Base-by-base conservation (phyloP, 2,329 filamentous ascomycete species). In the Colletotrichum navitas region DNA sequence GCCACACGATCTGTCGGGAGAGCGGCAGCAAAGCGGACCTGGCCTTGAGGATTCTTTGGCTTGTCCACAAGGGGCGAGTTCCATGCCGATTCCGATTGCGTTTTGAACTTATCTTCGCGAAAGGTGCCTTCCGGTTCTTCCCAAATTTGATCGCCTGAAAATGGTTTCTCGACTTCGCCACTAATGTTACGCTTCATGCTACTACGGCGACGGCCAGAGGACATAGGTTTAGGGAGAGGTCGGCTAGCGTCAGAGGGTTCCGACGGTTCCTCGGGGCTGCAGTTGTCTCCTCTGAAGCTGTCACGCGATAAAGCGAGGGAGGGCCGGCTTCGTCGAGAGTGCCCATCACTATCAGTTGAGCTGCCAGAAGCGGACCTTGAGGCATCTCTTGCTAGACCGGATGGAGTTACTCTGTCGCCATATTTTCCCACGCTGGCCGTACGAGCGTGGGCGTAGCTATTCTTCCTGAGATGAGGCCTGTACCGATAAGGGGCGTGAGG, bases 71-170 rank as follows among this genome's bases (percentile, higher is more conserved):
- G 39, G 12, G 73, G 68, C n/a, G 66, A 43, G 24, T 54, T 61
- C 2, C 51, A 39, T 26, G 36, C 26, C 45, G 29, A 16, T 39
- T 39, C 41, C n/a, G 51, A 34, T 18, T 52, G 36, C 12, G 54
- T 21, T 52, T 74, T 34, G 67, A 74, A 78, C 71, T 78, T 74
- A 75, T 76, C 68, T 69, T 74, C 75, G 18, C 77, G 77, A 3
- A 78, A 66, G 64, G 79, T 75, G 39, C 79, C 85, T 77, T 93
- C 90, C 1, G 94, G 93, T 79, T 98, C 95, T 80, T 98, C 95
- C 86, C 94, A 98, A 72, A 98, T 95, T 77, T 93, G 91, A 78
- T 94, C 92, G 43, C 91, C 89, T 1, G 91, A 92, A 78, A 94
- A 94, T 1, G 90, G 88, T 65, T 86, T 88, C 75, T 88, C 84